Conservation (phyloP, 306 rosid species). For the Arachis hypogaea region DNA sequence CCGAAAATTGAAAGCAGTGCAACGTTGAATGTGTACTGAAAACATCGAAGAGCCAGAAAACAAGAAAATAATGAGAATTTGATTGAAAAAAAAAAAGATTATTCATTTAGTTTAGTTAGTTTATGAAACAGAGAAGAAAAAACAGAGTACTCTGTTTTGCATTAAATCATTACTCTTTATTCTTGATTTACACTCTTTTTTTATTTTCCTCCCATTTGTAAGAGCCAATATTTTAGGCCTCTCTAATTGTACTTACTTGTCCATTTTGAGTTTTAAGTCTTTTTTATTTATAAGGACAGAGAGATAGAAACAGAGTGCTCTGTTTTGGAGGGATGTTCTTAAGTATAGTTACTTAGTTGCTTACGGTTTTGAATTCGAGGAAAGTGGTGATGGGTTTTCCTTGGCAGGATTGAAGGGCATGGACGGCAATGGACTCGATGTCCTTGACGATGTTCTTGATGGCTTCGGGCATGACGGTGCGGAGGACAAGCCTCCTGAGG, state of each 20-base stretch:
- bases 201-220: too few species aligned
- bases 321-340: constrained; percentile 1
- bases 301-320: constrained; percentile 34
- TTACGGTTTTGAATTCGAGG: constrained; percentile 87
- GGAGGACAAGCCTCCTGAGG: constrained; percentile 80
- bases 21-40: constrained; percentile 85
- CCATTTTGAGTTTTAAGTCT: not conserved
- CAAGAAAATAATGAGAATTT: not conserved
- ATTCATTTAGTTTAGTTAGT: constrained; percentile 12
- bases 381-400: constrained; percentile 71
- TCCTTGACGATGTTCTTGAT: constrained; percentile 50
- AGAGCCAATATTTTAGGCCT: too few species aligned
- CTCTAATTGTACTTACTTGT: too few species aligned
- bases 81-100: too few species aligned
- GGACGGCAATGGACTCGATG: constrained; percentile 73
- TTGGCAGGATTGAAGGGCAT: constrained; percentile 69
- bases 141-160: not conserved
- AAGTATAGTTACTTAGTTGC: not conserved
- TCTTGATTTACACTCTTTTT: too few species aligned
- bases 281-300: not conserved
- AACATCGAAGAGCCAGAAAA: not conserved
- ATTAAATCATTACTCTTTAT: too few species aligned
- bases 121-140: not conserved
- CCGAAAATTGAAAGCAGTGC: constrained; percentile 86
- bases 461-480: constrained; percentile 74